phyloP scores from a whole-genome alignment of 768 basidiomycete species.

The Tricholomella constricta region DNA sequence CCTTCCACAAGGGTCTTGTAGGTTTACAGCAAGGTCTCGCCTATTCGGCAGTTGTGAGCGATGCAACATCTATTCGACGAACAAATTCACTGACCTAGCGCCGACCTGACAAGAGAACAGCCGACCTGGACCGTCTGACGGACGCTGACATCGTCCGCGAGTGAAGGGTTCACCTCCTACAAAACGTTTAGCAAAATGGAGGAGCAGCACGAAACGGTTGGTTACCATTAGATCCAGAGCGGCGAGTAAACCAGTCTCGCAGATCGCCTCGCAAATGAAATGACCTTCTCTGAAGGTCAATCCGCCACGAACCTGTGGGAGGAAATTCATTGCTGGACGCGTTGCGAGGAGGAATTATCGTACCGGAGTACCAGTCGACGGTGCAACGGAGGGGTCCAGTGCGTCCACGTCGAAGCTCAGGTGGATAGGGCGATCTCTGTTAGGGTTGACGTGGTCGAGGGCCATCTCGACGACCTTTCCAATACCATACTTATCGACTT shows the following conservation, averaged over 20 bases:
- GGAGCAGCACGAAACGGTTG: constrained; percentile 6
- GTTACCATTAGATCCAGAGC: constrained; percentile 92
- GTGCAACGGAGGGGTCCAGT: constrained; percentile 93
- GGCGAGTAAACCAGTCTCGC: constrained; percentile 90
- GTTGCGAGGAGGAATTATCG: constrained; percentile 19
- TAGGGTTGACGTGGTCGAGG: constrained; percentile 88
- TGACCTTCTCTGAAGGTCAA: constrained; percentile 98
- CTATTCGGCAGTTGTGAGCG: constrained; percentile 19
- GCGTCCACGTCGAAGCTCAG: constrained; percentile 97
- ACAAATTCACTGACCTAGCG: constrained; percentile 60
- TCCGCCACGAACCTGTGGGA: constrained; percentile 80
- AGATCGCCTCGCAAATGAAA: constrained; percentile 92
- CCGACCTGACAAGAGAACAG: constrained; percentile 80
- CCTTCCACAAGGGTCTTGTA: not conserved
- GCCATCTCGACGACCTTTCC: constrained; percentile 97
- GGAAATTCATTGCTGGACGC: constrained; percentile 10
- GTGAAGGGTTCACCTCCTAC: constrained; percentile 96
- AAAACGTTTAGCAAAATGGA: constrained; percentile 6
- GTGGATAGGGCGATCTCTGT: constrained; percentile 84
- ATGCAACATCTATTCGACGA: not conserved
- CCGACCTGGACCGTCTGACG: constrained; percentile 89
- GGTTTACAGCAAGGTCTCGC: constrained; percentile 45
- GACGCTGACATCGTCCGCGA: constrained; percentile 74
- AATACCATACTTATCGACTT: constrained; percentile 89
- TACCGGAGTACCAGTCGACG: constrained; percentile 91